A percentile compares a stretch with the other conserved stretches of the same genome.
These are phyloP conservation scores for Bruguiera sexangula DNA, from an alignment of 345 rosid genomes.

Conservation along the genomic window DNA sequence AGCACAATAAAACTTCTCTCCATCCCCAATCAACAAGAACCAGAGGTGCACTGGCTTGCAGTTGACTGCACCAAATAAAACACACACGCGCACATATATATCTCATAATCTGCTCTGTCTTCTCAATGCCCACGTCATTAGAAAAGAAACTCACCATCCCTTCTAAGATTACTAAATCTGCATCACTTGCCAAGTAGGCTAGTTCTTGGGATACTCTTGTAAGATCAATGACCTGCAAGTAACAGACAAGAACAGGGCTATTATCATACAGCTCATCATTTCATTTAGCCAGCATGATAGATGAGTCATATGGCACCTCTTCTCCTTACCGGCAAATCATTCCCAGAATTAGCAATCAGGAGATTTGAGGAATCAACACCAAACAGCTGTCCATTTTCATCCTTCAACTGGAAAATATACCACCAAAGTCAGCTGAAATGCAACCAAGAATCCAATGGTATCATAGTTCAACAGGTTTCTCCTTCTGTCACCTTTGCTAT, in stretches of 20 bases:
- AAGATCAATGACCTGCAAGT: conserved; percentile 89
- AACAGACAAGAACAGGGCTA: conserved; percentile 1
- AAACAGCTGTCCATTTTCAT: conserved; percentile 65
- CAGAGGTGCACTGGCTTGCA: not conserved
- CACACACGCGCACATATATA: too few relatives aligned
- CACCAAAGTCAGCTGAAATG: conserved; percentile 24
- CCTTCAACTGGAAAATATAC: conserved; percentile 63
- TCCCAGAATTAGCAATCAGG: conserved; percentile 88
- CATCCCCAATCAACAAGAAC: not conserved
- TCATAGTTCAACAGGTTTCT: not conserved
- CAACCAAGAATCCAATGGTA: conserved; percentile 14
- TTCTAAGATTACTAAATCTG: conserved; percentile 89
- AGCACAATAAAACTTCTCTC: not conserved
- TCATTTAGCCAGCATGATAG: not conserved
- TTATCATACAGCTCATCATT: not conserved
- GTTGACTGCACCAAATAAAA: too few relatives aligned
- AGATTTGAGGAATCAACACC: conserved; percentile 87
- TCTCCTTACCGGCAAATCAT: conserved; percentile 86
- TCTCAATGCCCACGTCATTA: not conserved
- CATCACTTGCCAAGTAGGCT: conserved; percentile 78
- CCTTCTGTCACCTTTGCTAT: conserved; percentile 60
- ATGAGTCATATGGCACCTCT: not conserved
- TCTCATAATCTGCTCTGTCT: not conserved
- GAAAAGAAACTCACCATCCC: conserved; percentile 76
- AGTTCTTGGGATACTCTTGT: conserved; percentile 82